Percentiles rank a stretch among this genome's conserved stretches.
phyloP scores from a whole-genome alignment of 805 yeast genomes.

The Metschnikowia kunwiensis region DNA sequence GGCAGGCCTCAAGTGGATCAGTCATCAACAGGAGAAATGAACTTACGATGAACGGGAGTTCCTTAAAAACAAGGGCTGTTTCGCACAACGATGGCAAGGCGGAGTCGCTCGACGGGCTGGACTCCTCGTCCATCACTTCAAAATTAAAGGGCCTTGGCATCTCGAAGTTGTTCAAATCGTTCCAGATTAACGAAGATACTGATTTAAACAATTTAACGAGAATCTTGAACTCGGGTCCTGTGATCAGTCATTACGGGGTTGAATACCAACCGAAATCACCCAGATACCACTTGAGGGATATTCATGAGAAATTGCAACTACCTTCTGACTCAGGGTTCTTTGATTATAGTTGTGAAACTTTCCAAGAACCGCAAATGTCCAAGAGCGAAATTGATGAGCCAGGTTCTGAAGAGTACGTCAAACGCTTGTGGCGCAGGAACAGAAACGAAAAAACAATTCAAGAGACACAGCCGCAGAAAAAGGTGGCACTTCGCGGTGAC shows the following conservation, averaged over 20 bases:
- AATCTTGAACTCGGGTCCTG: constrained; percentile 36
- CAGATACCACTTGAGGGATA: constrained; percentile 42
- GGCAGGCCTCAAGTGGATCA: constrained; percentile 25
- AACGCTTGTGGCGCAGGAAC: constrained; percentile 82
- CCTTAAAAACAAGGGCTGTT: constrained; percentile 28
- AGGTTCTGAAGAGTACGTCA: constrained; percentile 81
- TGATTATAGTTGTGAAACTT: constrained; percentile 81
- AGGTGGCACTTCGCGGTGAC: constrained; percentile 73
- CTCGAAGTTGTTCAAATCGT: constrained; percentile 34
- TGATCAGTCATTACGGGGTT: constrained; percentile 35
- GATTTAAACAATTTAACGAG: constrained; percentile 38
- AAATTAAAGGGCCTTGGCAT: constrained; percentile 33
- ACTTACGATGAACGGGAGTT: constrained; percentile 28
- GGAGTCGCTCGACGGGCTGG: constrained; percentile 25
- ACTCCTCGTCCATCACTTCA: constrained; percentile 33
- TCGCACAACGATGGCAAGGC: constrained; percentile 26
- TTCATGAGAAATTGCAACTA: constrained; percentile 38
- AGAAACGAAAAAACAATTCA: constrained; percentile 84
- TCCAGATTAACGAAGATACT: constrained; percentile 40
- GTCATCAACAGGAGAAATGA: constrained; percentile 24
- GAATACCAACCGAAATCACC: constrained; percentile 59
- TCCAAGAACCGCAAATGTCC: constrained; percentile 94
- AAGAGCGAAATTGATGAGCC: constrained; percentile 84
- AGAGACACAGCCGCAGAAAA: constrained; percentile 88
- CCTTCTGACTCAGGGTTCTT: constrained; percentile 64